Evolutionary conservation across 441 rosid genomes (phyloP), one percentile per base, ranked within the genome.

Genomic region (Geranium incanum): DNA sequence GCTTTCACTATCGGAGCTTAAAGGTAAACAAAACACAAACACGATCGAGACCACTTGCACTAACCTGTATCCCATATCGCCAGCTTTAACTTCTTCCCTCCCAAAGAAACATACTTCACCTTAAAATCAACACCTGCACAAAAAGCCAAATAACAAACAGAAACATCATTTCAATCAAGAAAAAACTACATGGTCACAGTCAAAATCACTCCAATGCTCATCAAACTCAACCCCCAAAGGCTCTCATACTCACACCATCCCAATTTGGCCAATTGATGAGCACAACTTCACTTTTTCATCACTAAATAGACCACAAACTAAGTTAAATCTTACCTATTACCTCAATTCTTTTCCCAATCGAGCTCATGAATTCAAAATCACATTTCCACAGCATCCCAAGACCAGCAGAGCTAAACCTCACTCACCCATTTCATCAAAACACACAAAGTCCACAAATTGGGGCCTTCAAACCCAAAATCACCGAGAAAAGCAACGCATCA

Each of bases 41-140:
- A 36, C 12, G 36, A 21, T 15, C 23, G 63, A n/a, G 23, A 23
- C 63, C 12, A 69, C 36, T 43, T 60, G 63, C 19, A 12, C 21
- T 81, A 74, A 89, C 94, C 94, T 8, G 94, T 89, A 78, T 89
- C 94, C 94, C 91, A 89, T 70, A 89, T 89, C 9, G 94, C 94
- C 71, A 89, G 89, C 77, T 89, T 89, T 79, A 89, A 77, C 80
- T 78, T 87, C 77, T 87, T 89, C 19, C 89, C 94, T 6, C 86
- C 89, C 55, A 73, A 70, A 6, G 76, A 74, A 4, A 87, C 82
- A 71, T 83, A 81, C 76, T 89, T 89, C 68, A 87, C 86, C 85
- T 91, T 88, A 72, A 89, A 91, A 85, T 88, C 97, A 37, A 91
- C 93, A 73, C 95, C 93, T 88, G 45, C 9, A 45, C 68, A 41